Evolutionary conservation across 768 basidiomycete genomes (phyloP).

Genomic region (Podaxis pistillaris): DNA sequence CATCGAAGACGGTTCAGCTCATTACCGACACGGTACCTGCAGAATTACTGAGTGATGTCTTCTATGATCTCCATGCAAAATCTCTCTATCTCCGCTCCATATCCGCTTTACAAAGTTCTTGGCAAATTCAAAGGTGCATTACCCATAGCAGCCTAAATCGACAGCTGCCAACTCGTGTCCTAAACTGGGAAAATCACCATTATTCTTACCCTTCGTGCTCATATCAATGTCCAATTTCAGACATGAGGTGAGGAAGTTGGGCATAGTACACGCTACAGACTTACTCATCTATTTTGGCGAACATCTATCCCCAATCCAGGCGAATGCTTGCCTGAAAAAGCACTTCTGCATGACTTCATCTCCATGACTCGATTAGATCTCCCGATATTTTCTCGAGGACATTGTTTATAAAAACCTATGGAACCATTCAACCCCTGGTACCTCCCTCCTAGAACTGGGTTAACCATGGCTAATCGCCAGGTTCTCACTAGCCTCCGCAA

Average conservation of each 20-base stretch:
- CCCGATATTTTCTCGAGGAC: constrained; percentile 10
- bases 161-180: constrained; percentile 6
- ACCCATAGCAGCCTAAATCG: neutral
- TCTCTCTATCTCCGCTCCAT: constrained; percentile 28
- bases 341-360: constrained; percentile 8
- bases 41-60: neutral
- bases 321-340: constrained; percentile 5
- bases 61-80: constrained; percentile 10
- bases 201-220: constrained; percentile 12
- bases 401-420: constrained; percentile 4
- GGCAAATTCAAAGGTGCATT: neutral
- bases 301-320: neutral
- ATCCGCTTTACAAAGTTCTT: constrained; percentile 20
- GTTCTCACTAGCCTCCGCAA: constrained; percentile 21
- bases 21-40: neutral
- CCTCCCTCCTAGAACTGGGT: constrained; percentile 12
- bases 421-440: neutral
- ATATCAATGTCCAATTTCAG: constrained; percentile 1
- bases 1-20: neutral
- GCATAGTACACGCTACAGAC: neutral
- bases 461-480: constrained; percentile 16
- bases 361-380: constrained; percentile 10
- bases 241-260: constrained; percentile 10
- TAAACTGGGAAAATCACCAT: constrained; percentile 15
- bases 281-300: neutral